Evolutionary conservation across 2,329 filamentous ascomycete genomes (phyloP), one percentile per base, ranked within the genome.

Genomic region (Gyromitra esculenta): DNA sequence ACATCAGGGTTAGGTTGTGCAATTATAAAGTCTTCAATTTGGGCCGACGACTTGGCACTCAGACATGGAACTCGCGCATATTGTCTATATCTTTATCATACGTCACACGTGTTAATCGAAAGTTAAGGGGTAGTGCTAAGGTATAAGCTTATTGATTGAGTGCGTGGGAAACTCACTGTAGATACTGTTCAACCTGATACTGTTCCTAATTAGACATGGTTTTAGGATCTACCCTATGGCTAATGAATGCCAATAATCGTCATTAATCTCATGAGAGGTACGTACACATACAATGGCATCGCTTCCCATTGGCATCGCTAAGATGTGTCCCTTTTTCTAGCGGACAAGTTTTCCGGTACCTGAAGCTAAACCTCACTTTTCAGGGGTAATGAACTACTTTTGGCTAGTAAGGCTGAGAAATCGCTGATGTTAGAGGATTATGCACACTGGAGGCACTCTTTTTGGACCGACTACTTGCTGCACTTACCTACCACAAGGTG

Each of bases 31-130:
- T 2, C 57, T 70, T 48, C 43, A 50, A 48, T 70, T 62, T 60
- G 35, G 67, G 54, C 57, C 56, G 57, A 62, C 57, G 41, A 9
- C 57, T 63, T 41, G 67, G 56, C 43, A 52, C 67, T 54, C 68
- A 64, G 67, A 48, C 35, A 71, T 59, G 57, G 18, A 41, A 64
- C 68, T 70, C 45, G 52, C 41, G 41, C 48, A 56, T 13, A 35
- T 50, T 57, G 11, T 52, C 45, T 15, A 8, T 35, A 63, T 54
- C 9, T n/a, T 5, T 31, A 21, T 48, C 68, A 63, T 71, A 71
- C 68, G 68, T 71, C 68, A 71, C n/a, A 37, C 5, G 25, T 54
- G 21, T 15, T 48, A 45, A 15, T 35, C 4, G 9, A 41, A 64
- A 35, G 11, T 50, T 50, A 18, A 31, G 25, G 25, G 54, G 18